A percentile compares a stretch with the other conserved stretches of the same genome.
Evolutionary conservation across 768 basidiomycete genomes (phyloP).

Genomic region (Phlegmacium glaucopus): DNA sequence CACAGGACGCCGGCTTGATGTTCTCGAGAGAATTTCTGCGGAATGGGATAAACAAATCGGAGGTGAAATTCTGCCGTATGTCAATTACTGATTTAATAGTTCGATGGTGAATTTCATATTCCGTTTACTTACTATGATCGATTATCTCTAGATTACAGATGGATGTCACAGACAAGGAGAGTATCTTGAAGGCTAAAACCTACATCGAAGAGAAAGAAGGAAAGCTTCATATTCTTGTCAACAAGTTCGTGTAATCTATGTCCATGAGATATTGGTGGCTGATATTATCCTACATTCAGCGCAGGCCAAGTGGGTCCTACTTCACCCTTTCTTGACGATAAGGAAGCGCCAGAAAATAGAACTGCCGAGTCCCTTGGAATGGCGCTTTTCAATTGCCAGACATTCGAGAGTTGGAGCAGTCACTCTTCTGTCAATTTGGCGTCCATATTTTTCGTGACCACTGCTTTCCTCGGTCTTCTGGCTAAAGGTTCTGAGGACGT

Average conservation of each 20-base stretch:
- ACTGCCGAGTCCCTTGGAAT: slow-evolving; percentile 62
- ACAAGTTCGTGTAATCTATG: slow-evolving; percentile 53
- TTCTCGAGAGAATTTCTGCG: slow-evolving; percentile 55
- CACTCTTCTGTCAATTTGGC: slow-evolving; percentile 68
- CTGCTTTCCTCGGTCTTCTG: slow-evolving; percentile 72
- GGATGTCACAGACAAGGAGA: slow-evolving; percentile 69
- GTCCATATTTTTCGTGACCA: slow-evolving; percentile 75
- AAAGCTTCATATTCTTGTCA: slow-evolving; percentile 74
- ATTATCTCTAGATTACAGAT: slow-evolving; percentile 47
- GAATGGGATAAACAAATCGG: slow-evolving; percentile 46
- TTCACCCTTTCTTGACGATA: slow-evolving; percentile 55
- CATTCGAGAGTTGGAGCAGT: slow-evolving; percentile 57
- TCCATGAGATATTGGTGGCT: background rate
- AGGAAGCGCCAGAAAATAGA: slow-evolving; percentile 53
- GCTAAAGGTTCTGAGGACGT: slow-evolving; percentile 65
- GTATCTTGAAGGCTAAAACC: slow-evolving; percentile 56
- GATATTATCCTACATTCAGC: slow-evolving; percentile 30
- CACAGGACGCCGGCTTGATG: slow-evolving; percentile 62
- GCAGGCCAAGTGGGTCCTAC: slow-evolving; percentile 72
- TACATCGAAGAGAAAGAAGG: slow-evolving; percentile 58
- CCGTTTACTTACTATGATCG: background rate
- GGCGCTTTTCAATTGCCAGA: slow-evolving; percentile 69
- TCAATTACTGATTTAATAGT: background rate
- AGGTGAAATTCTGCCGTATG: slow-evolving; percentile 57
- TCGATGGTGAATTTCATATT: background rate